Base-by-base conservation (phyloP, 257 asterid genomes). In the Plectranthus barbatus region DNA sequence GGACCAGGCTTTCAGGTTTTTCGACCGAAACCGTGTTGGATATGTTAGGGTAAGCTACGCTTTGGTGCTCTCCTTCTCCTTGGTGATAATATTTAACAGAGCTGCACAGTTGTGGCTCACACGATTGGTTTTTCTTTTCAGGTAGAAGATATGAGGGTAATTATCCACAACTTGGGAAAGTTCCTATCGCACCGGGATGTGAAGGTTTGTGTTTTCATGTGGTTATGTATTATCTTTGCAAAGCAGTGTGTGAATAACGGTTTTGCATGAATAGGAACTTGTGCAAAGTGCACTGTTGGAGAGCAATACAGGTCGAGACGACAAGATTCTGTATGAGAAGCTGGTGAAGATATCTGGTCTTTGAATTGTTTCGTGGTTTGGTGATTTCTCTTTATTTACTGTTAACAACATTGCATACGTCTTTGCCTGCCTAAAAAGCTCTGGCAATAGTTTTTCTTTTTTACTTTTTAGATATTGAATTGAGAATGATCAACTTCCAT, bases 101-200 rank as follows among this genome's bases (percentile, higher is more conserved):
- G 58, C 55, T 23, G 9, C 41, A 15, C 46, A 31, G 39, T 34
- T 47, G 20, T 53, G 29, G 40, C 56, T 67, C 39, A 48, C 64
- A 59, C 26, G 26, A 17, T 55, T 73, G 53, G 34, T 47, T 40
- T 17, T 44, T 9, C 1, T 47, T 62, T 62, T 56, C 90, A 93
- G 99, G 97, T 90, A 26, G 99, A 87, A 77, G 99, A 93, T 75
- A 73, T 93, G 85, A 79, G 94, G 78, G 66, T 85, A 69, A 80
- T 93, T 40, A 79, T 93, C 67, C 99, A 93, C 69, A 93, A 77
- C 76, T 74, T 93, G 73, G 96, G 97, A 64, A 87, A 67, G 71
- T 93, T 80, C 70, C 90, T 93, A 13, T 67, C 99, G 0, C 85
- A 89, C 80, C 74, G 95, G 63, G 95, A 85, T 76, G 99, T 89